Evolutionary conservation across 2,329 filamentous ascomycete species (phyloP), one percentile per base, ranked within the genome.

Genomic region (Catunica adiposa): DNA sequence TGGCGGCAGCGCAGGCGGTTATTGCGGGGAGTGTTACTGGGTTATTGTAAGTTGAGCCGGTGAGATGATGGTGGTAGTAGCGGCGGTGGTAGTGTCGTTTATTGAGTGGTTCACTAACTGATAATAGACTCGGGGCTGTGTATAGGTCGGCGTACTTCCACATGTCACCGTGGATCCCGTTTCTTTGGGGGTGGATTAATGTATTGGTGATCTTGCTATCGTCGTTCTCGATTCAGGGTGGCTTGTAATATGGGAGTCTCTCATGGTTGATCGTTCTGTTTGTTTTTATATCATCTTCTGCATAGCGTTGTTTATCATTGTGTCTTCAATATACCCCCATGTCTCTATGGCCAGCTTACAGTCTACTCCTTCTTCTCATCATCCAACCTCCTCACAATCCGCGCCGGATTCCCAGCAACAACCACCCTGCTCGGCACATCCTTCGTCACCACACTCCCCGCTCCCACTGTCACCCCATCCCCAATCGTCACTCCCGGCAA

Each of bases 121-220:
- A 38, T 20, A 14, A 20, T 15, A 89, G 86, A 51, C 71, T 94
- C 20, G 87, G 86, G 11, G 86, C 83, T 7, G 79, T 90, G 37
- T 95, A 94, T 65, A 78, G 81, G 62, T 78, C 84, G 1, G 89
- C 88, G 46, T 87, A 84, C 68, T 94, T 90, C 66, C 76, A 82
- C 63, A 92, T 95, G 88, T 90, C 88, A 48, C 95, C 89, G 0
- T 95, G 89, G 89, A 86, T 94, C 53, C 89, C 89, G 0, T 84
- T 92, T 64, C 77, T 89, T 22, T 95, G 89, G 89, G 86, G 81
- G 1, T 76, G 86, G 64, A 84, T 90, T 66, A 94, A 88, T 66
- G 82, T 90, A 8, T 67, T 95, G 50, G 77, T 94, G 29, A 72
- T 96, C 48, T 80, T 95, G 52, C 73, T 94, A 60, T 92, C 88